These are phyloP conservation scores for Metschnikowia aberdeeniae DNA, from an alignment of 805 yeast genomes.

Conservation along the genomic window DNA sequence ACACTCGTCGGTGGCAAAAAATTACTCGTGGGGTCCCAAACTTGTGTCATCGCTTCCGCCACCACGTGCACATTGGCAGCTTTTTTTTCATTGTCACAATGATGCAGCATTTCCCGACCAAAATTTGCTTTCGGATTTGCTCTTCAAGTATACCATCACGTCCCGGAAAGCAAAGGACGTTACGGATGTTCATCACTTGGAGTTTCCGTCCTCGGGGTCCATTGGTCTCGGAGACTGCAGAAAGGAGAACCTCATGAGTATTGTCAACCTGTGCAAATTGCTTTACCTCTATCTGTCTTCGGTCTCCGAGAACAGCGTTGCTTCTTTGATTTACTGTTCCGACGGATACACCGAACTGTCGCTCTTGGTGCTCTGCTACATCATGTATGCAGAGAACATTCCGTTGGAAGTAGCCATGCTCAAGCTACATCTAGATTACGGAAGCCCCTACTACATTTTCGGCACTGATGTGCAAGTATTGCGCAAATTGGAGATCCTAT, in stretches of 20 bases:
- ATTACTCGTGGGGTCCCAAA: conserved; percentile 1
- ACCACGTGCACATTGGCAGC: conserved; percentile 52
- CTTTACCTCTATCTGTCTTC: conserved; percentile 42
- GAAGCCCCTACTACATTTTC: conserved; percentile 82
- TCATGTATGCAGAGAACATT: conserved; percentile 64
- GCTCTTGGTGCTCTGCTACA: conserved; percentile 62
- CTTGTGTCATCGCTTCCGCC: conserved; percentile 25
- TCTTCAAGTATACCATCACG: conserved; percentile 30
- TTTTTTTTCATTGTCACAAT: conserved; percentile 57
- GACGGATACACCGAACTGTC: conserved; percentile 94
- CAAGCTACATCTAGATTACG: conserved; percentile 55
- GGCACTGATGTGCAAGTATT: conserved; percentile 68
- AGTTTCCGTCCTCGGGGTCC: conserved; percentile 83
- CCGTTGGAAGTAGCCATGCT: conserved; percentile 62
- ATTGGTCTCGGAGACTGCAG: conserved; percentile 69
- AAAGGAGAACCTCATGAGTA: conserved; percentile 56
- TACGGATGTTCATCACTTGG: conserved; percentile 30
- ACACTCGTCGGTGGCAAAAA: conserved; percentile 10
- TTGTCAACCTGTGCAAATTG: conserved; percentile 67
- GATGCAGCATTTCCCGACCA: conserved; percentile 52
- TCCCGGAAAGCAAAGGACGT: conserved; percentile 21
- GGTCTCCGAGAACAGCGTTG: conserved; percentile 28
- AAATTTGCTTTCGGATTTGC: conserved; percentile 30
- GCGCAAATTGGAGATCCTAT: conserved; percentile 57
- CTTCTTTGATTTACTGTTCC: conserved; percentile 66